Evolutionary conservation across 495 filamentous ascomycete species (phyloP), one percentile per base, ranked within the genome.

Genomic region (Astrocystis sublimbata): DNA sequence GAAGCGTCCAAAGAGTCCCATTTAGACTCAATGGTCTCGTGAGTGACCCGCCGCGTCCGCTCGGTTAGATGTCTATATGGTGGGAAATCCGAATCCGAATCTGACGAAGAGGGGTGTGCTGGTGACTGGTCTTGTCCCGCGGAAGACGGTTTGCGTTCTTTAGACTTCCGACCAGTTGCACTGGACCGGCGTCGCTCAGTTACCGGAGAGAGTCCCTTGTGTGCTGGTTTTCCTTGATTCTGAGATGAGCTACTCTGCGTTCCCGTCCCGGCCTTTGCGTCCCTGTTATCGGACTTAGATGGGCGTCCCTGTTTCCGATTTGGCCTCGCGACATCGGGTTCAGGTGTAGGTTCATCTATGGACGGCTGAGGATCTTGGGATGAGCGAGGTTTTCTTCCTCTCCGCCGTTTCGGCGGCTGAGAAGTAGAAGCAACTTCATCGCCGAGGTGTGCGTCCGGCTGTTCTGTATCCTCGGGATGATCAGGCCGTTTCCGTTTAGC

Each of bases 11-110:
- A 76, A 7, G 76, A 60, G 10, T 67, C 65, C 79, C 79, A 82
- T 59, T 79, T 81, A n/a, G 75, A 63, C 24, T 75, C 60, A 63
- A 82, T 77, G 45, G 75, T 71, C 10, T 78, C 65, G 23, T 71
- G 77, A 15, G 75, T 71, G 19, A 82, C 72, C 13, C 70, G 68
- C 41, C 72, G 76, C 6, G 76, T 75, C 43, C 65, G 73, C n/a
- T 78, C 62, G 6, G 72, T 58, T 21, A 82, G 69, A 43, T 79
- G 75, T 24, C 70, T 71, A 58, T 78, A 78, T 23, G 69, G 70
- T 9, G 49, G 62, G n/a, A 69, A 69, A 33, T 7, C 58, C 1
- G 69, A 68, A 19, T 69, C 58, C 1, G 69, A 68, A 19, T 69
- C 65, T 12, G 69, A 58, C 1, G 69, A 72, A 13, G 56, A 30